Percentiles rank a stretch among this genome's conserved stretches.
Conservation (phyloP, 805 yeast species). For the Groenewaldozyma salmanticensis region DNA sequence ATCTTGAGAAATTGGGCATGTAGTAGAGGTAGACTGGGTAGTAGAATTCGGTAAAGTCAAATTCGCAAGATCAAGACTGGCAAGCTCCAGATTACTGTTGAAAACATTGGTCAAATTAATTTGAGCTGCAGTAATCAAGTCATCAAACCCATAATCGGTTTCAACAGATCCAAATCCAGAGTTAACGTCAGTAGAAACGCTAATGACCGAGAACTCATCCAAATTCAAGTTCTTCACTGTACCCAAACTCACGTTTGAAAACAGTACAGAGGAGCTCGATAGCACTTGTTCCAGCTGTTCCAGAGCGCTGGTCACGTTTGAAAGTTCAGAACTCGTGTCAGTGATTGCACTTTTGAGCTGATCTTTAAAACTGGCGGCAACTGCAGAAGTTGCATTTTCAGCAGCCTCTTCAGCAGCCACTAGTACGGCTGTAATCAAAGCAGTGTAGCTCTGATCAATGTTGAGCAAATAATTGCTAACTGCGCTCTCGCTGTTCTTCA, state of each 20-base stretch:
- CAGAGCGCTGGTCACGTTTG: constrained; percentile 8
- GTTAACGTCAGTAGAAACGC: constrained; percentile 5
- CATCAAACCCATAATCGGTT: constrained; percentile 4
- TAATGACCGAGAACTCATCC: constrained; percentile 5
- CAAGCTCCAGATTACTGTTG: background rate
- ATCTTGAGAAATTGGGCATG: background rate
- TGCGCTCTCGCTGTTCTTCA: background rate
- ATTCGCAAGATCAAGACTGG: constrained; percentile 2
- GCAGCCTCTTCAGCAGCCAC: constrained; percentile 5
- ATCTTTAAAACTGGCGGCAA: constrained; percentile 4
- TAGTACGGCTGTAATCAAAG: background rate
- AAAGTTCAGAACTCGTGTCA: constrained; percentile 6
- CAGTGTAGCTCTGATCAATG: background rate
- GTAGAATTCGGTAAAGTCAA: constrained; percentile 1
- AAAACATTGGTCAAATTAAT: constrained; percentile 1
- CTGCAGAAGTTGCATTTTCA: constrained; percentile 5
- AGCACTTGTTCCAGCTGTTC: constrained; percentile 4
- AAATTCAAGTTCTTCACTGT: constrained; percentile 4
- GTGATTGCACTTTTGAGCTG: constrained; percentile 2
- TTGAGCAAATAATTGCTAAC: background rate
- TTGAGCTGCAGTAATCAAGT: background rate
- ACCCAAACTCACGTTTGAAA: constrained; percentile 6
- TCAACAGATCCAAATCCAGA: background rate
- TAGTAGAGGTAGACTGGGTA: constrained; percentile 2
- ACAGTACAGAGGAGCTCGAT: constrained; percentile 1